Evolutionary conservation across 768 basidiomycete species (phyloP), one percentile per base, ranked within the genome.

Genomic region (Dioszegia hungarica): DNA sequence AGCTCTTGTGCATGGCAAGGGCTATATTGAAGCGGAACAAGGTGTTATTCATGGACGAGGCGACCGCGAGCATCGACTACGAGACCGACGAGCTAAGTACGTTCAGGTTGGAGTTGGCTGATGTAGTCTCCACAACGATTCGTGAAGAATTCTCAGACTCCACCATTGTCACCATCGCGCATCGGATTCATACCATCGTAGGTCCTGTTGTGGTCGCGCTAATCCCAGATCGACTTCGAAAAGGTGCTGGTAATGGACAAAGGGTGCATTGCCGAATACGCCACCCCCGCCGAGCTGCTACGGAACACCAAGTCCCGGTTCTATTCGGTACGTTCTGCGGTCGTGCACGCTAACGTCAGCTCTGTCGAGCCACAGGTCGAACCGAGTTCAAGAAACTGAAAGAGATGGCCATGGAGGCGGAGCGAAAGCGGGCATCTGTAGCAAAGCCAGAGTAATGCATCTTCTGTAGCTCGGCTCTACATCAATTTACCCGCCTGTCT

Each of bases 11-110:
- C 70, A 89, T 91, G 88, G 89, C 89, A 5, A 81, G 89, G 52
- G 88, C 89, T 1, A 89, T 91, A 59, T 73, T 91, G 24, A 87
- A 87, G 72, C 80, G 86, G 8, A 85, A 87, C 37, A 88, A 82
- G 64, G 79, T 91, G 14, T 75, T 90, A 25, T 81, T 90, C 59
- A 90, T 90, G 89, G 89, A 90, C 65, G 89, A 90, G 76, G 86
- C 72, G 0, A 75, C 69, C 2, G 86, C 86, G 2, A 84, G 86
- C 59, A 85, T 89, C 46, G 86, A 89, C 70, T 79, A 82, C 17
- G 77, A 79, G 45, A 91, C 90, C 0, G 90, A 93, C 70, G 89
- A 90, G 68, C 80, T 91, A 3, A 92, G 88, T 89, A 68, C 70
- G 85, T 79, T 17, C 25, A 6, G 2, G 15, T 28, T 9, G n/a